Evolutionary conservation across 352 stramenopile species (phyloP).

Genomic region (Phytophthora multivora): DNA sequence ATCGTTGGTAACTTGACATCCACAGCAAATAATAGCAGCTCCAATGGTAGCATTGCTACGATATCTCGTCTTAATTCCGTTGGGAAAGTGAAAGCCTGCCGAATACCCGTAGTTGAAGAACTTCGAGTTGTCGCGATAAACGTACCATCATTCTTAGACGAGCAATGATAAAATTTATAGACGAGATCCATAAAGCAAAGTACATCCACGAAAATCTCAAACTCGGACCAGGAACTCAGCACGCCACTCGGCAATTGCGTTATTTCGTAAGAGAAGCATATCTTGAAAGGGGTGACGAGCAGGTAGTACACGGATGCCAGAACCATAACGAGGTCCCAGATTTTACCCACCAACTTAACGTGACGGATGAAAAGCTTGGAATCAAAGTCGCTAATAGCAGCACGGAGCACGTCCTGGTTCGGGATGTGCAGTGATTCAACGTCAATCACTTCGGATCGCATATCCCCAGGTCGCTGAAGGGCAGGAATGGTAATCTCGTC

Average conservation of each 20-base stretch:
- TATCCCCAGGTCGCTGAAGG: constrained; percentile 3
- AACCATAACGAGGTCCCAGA: constrained; percentile 57
- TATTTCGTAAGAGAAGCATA: constrained; percentile 54
- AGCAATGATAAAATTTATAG: constrained; percentile 36
- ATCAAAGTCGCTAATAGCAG: constrained; percentile 23
- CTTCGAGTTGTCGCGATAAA: neutral
- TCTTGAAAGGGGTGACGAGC: constrained; percentile 53
- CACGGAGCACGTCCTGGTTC: constrained; percentile 11
- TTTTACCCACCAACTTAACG: constrained; percentile 40
- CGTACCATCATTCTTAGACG: constrained; percentile 6
- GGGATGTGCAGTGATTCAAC: constrained; percentile 2
- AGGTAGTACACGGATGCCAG: constrained; percentile 48
- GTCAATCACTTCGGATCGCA: constrained; percentile 3
- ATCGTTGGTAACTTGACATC: constrained; percentile 1
- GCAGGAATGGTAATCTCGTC: neutral
- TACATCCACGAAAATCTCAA: constrained; percentile 56
- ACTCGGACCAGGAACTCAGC: constrained; percentile 40
- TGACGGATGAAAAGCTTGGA: constrained; percentile 41
- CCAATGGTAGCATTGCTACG: constrained; percentile 49
- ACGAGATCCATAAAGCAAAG: constrained; percentile 47
- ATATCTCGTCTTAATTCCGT: constrained; percentile 44
- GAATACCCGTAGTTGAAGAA: neutral
- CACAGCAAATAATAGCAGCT: constrained; percentile 35
- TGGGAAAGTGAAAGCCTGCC: neutral
- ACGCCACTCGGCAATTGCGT: constrained; percentile 9